Evolutionary conservation across 2,329 filamentous ascomycete genomes (phyloP).

Genomic region (Zymoseptoria brevis): DNA sequence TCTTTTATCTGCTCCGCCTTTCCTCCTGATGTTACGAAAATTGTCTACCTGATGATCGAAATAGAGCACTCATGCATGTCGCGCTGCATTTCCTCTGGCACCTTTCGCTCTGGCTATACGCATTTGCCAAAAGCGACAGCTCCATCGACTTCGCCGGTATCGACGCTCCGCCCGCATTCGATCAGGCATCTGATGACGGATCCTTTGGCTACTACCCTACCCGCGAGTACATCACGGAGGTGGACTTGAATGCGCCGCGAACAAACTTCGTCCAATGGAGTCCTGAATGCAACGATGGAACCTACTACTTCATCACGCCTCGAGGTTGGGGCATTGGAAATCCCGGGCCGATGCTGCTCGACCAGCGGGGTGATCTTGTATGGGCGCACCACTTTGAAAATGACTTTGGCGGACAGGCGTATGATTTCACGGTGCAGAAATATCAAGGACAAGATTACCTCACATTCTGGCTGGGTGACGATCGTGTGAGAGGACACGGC

Average conservation of each 20-base stretch:
- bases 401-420: constrained; percentile 28
- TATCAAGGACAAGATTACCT: constrained; percentile 31
- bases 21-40: neutral
- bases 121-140: constrained; percentile 3
- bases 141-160: neutral
- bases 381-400: constrained; percentile 28
- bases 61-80: constrained; percentile 15
- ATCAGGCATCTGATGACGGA: constrained; percentile 23
- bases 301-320: constrained; percentile 27
- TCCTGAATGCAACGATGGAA: constrained; percentile 22
- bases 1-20: neutral
- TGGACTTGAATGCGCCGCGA: constrained; percentile 18
- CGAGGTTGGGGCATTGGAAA: constrained; percentile 24
- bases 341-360: constrained; percentile 29
- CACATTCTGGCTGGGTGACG: constrained; percentile 34
- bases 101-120: constrained; percentile 16
- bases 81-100: constrained; percentile 18
- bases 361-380: constrained; percentile 23
- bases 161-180: constrained; percentile 12
- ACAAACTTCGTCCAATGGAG: constrained; percentile 25
- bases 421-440: constrained; percentile 30
- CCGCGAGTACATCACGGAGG: constrained; percentile 18
- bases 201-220: constrained; percentile 24
- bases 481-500: constrained; percentile 29
- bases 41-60: neutral